A percentile compares a stretch with the other conserved stretches of the same genome.
Conservation (phyloP, 2,329 filamentous ascomycete genomes). For the Orbilia javanica region DNA sequence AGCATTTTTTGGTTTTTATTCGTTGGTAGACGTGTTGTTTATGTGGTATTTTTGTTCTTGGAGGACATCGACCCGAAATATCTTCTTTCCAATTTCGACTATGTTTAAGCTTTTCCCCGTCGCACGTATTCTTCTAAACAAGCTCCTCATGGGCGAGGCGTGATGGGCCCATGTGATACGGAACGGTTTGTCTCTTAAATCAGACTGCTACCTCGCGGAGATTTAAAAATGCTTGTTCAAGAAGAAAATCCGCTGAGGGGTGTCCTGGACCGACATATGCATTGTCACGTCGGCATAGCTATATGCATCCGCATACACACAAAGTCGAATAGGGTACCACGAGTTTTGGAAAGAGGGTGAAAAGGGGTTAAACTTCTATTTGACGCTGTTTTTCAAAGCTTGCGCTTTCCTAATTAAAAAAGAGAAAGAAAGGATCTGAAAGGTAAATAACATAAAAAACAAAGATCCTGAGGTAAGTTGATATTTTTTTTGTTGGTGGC, state of each 20-base stretch:
- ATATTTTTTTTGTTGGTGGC: conserved; percentile 33
- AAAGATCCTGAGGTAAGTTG: conserved; percentile 14
- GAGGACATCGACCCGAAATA: background rate
- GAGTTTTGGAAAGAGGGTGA: conserved; percentile 13
- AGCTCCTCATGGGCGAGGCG: too few relatives aligned
- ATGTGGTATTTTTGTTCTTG: conserved; percentile 42
- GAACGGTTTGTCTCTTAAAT: too few relatives aligned
- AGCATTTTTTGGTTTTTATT: too few relatives aligned
- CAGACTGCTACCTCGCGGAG: background rate
- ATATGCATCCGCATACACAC: background rate
- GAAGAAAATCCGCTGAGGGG: background rate
- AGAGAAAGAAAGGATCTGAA: conserved; percentile 4
- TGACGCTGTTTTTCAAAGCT: conserved; percentile 17
- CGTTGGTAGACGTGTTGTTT: conserved; percentile 33
- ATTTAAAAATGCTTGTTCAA: background rate
- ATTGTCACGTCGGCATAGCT: background rate
- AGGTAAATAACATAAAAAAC: conserved; percentile 5
- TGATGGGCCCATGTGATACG: too few relatives aligned
- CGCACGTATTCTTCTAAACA: too few relatives aligned
- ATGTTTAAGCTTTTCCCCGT: too few relatives aligned
- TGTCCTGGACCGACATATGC: background rate
- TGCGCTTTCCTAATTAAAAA: conserved; percentile 27
- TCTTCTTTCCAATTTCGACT: background rate
- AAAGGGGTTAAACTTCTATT: conserved; percentile 23
- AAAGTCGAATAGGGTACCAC: background rate